These are phyloP conservation scores for Corrigiola litoralis DNA, from an alignment of 179 eudicot species.

Conservation along the genomic window DNA sequence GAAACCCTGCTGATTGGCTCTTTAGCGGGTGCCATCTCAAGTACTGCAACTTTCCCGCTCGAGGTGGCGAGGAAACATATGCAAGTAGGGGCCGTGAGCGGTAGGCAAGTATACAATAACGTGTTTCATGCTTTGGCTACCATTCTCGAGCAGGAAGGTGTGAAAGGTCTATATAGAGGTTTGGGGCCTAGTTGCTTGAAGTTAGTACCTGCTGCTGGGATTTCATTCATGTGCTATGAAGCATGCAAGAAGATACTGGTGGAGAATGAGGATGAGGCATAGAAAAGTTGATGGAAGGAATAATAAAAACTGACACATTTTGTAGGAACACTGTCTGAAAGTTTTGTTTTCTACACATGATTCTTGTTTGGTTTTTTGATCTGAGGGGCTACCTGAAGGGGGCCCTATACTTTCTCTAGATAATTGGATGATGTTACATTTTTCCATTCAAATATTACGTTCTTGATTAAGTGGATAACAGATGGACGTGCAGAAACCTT, in stretches of 20 bases:
- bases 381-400: neutral
- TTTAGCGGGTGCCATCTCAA: constrained; percentile 83
- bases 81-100: constrained; percentile 81
- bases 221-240: constrained; percentile 91
- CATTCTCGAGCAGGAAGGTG: constrained; percentile 70
- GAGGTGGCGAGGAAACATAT: constrained; percentile 89
- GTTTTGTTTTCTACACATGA: constrained; percentile 1
- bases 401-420: neutral
- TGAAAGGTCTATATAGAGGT: constrained; percentile 64
- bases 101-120: constrained; percentile 63
- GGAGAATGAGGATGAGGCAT: constrained; percentile 61
- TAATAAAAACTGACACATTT: constrained; percentile 10
- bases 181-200: constrained; percentile 85
- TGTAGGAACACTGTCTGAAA: constrained; percentile 5
- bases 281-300: constrained; percentile 6
- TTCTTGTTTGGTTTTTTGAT: constrained; percentile 1
- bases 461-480: neutral
- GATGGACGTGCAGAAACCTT: neutral
- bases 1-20: constrained; percentile 76
- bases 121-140: constrained; percentile 64
- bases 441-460: neutral
- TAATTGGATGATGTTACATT: constrained; percentile 10
- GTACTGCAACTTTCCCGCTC: constrained; percentile 76
- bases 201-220: constrained; percentile 85
- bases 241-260: constrained; percentile 82